A percentile compares a stretch with the other conserved stretches of the same genome.
Conservation (phyloP, 2,329 filamentous ascomycete species). For the Colletotrichum ledebouriae region DNA sequence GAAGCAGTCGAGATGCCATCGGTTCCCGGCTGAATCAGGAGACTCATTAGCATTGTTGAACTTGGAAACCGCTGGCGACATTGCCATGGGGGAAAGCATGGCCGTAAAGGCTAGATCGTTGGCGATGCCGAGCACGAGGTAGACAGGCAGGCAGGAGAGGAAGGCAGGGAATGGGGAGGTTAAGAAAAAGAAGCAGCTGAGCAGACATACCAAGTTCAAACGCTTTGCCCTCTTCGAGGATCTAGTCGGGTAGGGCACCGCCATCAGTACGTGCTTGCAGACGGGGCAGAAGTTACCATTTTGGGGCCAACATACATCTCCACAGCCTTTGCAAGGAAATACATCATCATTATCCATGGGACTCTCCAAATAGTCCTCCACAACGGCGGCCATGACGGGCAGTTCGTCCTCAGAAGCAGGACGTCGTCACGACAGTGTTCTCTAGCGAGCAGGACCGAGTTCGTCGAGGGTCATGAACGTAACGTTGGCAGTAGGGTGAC, state of each 20-base stretch:
- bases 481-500: constrained; percentile 20
- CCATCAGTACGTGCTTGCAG: constrained; percentile 41
- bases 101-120: constrained; percentile 6
- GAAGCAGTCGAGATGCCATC: constrained; percentile 99
- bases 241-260: constrained; percentile 65
- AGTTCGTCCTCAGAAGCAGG: constrained; percentile 30
- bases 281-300: constrained; percentile 21
- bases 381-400: constrained; percentile 60
- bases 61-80: constrained; percentile 42
- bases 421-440: constrained; percentile 38
- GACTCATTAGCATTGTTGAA: constrained; percentile 46
- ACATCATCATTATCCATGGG: constrained; percentile 84
- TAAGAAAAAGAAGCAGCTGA: constrained; percentile 15
- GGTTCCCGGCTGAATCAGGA: constrained; percentile 78
- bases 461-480: constrained; percentile 37
- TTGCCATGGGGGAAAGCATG: constrained; percentile 33
- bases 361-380: constrained; percentile 74
- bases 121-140: constrained; percentile 10
- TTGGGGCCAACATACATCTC: constrained; percentile 74
- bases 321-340: constrained; percentile 93
- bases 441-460: constrained; percentile 29
- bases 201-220: constrained; percentile 87
- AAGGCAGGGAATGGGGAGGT: constrained; percentile 1
- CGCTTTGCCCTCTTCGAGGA: constrained; percentile 97
- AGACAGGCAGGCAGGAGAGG: neutral